phyloP scores from a whole-genome alignment of 2,329 filamentous ascomycete genomes.

The Beauveria rudraprayagi region DNA sequence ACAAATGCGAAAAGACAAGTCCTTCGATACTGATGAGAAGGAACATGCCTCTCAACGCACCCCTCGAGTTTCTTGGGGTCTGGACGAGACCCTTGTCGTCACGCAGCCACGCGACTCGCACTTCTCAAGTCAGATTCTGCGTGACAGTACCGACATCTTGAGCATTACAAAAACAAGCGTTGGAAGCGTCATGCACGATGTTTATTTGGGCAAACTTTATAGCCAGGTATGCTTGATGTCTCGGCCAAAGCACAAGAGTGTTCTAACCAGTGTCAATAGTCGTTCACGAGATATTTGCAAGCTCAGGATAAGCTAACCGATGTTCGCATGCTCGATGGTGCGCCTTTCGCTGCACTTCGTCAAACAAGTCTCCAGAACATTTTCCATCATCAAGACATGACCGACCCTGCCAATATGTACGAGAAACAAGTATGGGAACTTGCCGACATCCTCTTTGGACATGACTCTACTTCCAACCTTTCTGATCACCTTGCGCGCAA shows the following conservation, averaged over 20 bases:
- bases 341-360: conserved; percentile 51
- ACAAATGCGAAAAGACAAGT: conserved; percentile 71
- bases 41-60: conserved; percentile 65
- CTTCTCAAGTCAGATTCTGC: conserved; percentile 23
- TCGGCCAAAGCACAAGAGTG: not conserved
- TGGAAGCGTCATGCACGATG: conserved; percentile 54
- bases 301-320: conserved; percentile 49
- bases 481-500: conserved; percentile 39
- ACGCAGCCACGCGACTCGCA: conserved; percentile 30
- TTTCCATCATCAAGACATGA: conserved; percentile 34
- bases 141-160: conserved; percentile 23
- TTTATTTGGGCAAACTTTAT: conserved; percentile 57
- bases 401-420: conserved; percentile 41
- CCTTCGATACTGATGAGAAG: conserved; percentile 51
- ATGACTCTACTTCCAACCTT: conserved; percentile 36
- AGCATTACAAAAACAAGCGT: conserved; percentile 37
- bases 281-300: conserved; percentile 45
- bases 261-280: conserved; percentile 30
- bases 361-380: conserved; percentile 27
- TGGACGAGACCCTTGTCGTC: conserved; percentile 65
- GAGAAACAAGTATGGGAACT: conserved; percentile 80
- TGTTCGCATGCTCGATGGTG: conserved; percentile 44
- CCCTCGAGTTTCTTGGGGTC: conserved; percentile 73
- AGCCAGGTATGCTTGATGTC: conserved; percentile 36
- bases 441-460: conserved; percentile 78